Evolutionary conservation across 257 asterid genomes (phyloP), one percentile per base, ranked within the genome.

Genomic region (Solanum ossicruentum): DNA sequence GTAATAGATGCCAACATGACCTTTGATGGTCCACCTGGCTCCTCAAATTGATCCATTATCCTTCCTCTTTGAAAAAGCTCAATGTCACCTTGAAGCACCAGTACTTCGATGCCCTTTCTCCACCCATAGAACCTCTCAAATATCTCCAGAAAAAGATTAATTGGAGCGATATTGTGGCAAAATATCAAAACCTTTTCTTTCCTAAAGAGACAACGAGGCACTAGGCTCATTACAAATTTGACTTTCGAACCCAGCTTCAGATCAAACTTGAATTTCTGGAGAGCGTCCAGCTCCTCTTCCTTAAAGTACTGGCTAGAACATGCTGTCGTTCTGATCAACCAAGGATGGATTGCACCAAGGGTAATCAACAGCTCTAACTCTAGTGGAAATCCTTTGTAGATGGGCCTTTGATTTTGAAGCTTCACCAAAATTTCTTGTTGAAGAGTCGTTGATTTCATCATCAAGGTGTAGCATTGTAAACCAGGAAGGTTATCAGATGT

Each of bases 111-210:
- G 7, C 98, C 98, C 90, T 93, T 97, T 1, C 94, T 90, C 99
- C 99, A 97, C 73, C 94, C 93, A 41, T 91, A 94, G 84, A 92
- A 90, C 66, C 89, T 88, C 86, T 95, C 94, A 47, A 97, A 97
- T 84, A 97, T 89, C 85, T 94, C 97, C 12, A 97, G 79, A 73
- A 97, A 93, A 8, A 97, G 91, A 85, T 93, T 95, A 45, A 97
- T 97, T 1, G 99, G 99, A 52, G 98, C 97, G 1, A 97, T 94
- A 84, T 97, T 97, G 92, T 94, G 99, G 88, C 99, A 97, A 84
- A 97, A 97, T 84, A 97, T 91, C 66, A 97, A 89, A 55, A 95
- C 86, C 87, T 97, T 97, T 79, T 97, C 99, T 52, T 89, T 90
- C 65, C 97, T 88, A 13, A 89, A 86, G 75, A 95, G 89, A 80